A percentile compares a stretch with the other conserved stretches of the same genome.
Evolutionary conservation across 139 green algal species (phyloP).

Genomic region (Zygnema circumcarinatum): DNA sequence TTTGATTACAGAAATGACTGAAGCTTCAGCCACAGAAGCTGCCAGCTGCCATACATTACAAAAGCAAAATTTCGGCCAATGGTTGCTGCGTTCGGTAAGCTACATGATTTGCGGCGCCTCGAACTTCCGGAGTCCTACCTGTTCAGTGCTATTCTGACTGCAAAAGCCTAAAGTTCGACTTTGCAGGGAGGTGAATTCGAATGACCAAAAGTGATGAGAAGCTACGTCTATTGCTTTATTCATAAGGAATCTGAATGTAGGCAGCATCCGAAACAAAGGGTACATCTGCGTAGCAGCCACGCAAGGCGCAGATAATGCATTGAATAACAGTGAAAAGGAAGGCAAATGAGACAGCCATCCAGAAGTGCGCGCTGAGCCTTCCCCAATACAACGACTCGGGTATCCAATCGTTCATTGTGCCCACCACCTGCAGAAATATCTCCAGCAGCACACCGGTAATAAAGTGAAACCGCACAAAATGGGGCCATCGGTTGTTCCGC

Average conservation of each 20-base stretch:
- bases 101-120: no score
- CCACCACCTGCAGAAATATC: conserved; percentile 57
- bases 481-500: conserved; percentile 62
- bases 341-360: conserved; percentile 10
- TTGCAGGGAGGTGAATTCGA: no score
- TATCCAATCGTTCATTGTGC: conserved; percentile 42
- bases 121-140: no score
- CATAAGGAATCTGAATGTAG: conserved; percentile 62
- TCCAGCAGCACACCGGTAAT: conserved; percentile 57
- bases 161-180: no score
- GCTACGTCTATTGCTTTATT: no score
- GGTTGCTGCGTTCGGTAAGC: no score
- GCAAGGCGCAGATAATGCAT: conserved; percentile 59
- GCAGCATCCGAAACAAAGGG: conserved; percentile 61
- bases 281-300: conserved; percentile 55
- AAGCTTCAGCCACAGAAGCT: no score
- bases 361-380: conserved; percentile 14
- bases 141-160: no score
- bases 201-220: no score
- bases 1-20: no score
- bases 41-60: no score
- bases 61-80: no score
- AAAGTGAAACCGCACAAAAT: conserved; percentile 63
- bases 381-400: conserved; percentile 19
- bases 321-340: conserved; percentile 58